Evolutionary conservation across 257 asterid species (phyloP), one percentile per base, ranked within the genome.

Genomic region (Avicennia marina): DNA sequence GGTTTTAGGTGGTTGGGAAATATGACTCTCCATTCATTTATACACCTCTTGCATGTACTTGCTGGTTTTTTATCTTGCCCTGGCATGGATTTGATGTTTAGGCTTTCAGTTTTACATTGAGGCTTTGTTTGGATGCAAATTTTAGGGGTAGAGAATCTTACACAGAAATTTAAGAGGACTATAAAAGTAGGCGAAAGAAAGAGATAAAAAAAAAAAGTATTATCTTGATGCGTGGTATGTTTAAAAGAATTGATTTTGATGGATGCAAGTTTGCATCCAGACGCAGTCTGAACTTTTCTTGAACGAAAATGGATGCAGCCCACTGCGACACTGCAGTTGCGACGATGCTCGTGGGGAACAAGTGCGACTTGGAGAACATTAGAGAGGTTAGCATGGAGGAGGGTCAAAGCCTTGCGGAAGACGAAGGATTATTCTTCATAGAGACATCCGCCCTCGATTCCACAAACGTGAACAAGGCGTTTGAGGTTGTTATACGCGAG

Each of bases 391-490:
- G 85, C 17, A 46, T 78, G 53, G 95, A 84, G 44, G 83, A 81
- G 27, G 89, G 87, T 7, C 75, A 80, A 71, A 63, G 17, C 64
- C 74, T 84, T 32, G 96, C 91, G 6, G 86, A 84, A 68, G 89
- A 84, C 60, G 85, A 79, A 63, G 90, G 85, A 16, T 60, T 87
- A 42, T 84, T 84, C 79, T 84, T 79, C 69, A 81, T 84, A 9
- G 96, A 87, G 72, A 87, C 96, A 22, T 84, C 91, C 46, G 94
- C 94, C 2, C 69, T 87, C 11, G 79, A 81, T 53, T 79, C 91
- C 4, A 87, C 96, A 4, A 84, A 87, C 26, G 94, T 84, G 42
- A 72, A 58, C 20, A 72, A 76, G 44, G 87, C 91, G 16, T 84
- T 87, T 33, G 94, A 87, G 75, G 78, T 84, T 63, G 91, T 81